Evolutionary conservation across 352 stramenopile species (phyloP), one percentile per base, ranked within the genome.

Genomic region (Phytopythium kandeliae): DNA sequence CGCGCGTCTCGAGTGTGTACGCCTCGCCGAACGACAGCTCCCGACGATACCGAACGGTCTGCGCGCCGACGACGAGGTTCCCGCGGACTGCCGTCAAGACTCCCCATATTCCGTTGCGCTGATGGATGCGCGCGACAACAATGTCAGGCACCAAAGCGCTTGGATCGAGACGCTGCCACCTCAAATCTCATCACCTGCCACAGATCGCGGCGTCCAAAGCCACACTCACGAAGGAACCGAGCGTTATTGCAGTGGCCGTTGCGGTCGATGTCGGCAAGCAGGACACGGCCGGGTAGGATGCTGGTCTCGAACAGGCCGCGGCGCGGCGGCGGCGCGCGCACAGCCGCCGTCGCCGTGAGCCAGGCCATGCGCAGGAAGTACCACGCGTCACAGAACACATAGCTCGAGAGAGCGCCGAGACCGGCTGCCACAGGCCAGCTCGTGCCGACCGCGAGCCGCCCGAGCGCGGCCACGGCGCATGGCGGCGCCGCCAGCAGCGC

Each of bases 211-310:
- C 85, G 74, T 0, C 76, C 85, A 43, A 91, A 91, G 41, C 80
- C 80, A 41, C 82, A 93, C 62, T 92, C 85, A n/a, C 85, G 78
- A 41, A 95, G 54, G 57, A 87, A 92, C 22, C 85, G 67, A 45
- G 85, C 78, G 35, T 95, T 95, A 60, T 92, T 95, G 62, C 64
- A 95, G 54, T 95, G 85, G 4, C 74, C 82, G 45, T 95, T 95
- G 41, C 85, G 82, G 54, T 95, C 85, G 37, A 95, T 85, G 40
- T 93, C 82, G 24, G 62, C 74, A 17, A 85, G 65, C 36, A 59
- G 43, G 11, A 95, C 60, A 30, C 74, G 64, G 0, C 74, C 78
- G 2, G 56, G 34, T 15, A 86, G 41, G n/a, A 60, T 55, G 54
- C 78, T 86, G 15, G 58, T 49, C 1, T 67, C 74, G 30, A 93